These are phyloP conservation scores for Rachicladosporium sp. DNA, from an alignment of 2,329 filamentous ascomycete species.

Conservation along the genomic window DNA sequence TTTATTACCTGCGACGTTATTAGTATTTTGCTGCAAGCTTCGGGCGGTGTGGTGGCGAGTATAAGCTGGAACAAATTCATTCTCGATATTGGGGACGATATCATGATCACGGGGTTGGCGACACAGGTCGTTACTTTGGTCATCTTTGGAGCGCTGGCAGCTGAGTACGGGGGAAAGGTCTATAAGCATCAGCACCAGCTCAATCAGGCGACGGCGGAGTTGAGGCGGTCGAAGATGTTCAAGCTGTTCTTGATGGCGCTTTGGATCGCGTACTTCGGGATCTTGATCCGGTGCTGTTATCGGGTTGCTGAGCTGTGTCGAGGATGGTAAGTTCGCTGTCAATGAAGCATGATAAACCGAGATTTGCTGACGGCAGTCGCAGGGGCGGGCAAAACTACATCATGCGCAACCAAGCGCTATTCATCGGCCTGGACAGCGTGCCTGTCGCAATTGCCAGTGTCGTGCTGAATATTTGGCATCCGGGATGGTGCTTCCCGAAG, in stretches of 20 bases:
- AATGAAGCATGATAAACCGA: not conserved
- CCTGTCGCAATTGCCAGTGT: constrained; percentile 12
- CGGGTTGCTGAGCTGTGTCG: constrained; percentile 19
- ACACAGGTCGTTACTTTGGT: constrained; percentile 43
- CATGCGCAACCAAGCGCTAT: constrained; percentile 14
- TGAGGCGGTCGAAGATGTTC: constrained; percentile 24
- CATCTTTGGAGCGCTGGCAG: constrained; percentile 33
- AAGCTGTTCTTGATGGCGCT: constrained; percentile 17
- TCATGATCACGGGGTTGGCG: constrained; percentile 47
- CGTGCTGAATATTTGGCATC: constrained; percentile 21
- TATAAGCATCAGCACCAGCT: constrained; percentile 11
- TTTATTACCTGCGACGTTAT: constrained; percentile 47
- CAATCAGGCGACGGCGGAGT: constrained; percentile 14
- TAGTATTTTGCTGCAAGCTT: constrained; percentile 46
- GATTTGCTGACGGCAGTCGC: constrained; percentile 4
- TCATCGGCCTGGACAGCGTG: constrained; percentile 24
- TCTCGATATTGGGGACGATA: constrained; percentile 38
- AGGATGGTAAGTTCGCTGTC: constrained; percentile 9
- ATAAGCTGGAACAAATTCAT: constrained; percentile 34
- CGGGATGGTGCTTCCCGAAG: constrained; percentile 19
- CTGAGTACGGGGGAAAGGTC: constrained; percentile 23
- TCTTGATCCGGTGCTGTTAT: constrained; percentile 19
- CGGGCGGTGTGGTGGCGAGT: constrained; percentile 43
- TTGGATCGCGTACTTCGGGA: constrained; percentile 14
- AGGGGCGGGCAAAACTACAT: constrained; percentile 8